These are phyloP conservation scores for Ceratobasidium sp. DNA, from an alignment of 1,284 basidiomycete genomes.

Conservation along the genomic window DNA sequence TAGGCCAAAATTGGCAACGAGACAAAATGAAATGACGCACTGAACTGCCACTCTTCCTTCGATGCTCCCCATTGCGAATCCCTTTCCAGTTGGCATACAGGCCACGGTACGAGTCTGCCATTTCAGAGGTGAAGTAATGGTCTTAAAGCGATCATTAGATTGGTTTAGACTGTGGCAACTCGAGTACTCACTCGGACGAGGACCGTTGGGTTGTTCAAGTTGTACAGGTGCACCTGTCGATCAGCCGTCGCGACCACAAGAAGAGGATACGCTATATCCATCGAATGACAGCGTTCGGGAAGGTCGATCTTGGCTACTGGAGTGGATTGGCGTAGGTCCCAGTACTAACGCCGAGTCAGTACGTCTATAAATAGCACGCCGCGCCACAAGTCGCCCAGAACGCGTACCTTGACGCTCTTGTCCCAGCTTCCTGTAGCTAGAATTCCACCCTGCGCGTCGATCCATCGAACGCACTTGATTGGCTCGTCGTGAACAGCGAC, in stretches of 20 bases:
- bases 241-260: conserved; percentile 96
- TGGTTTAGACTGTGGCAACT: neutral
- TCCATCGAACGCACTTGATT: conserved; percentile 76
- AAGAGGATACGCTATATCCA: conserved; percentile 83
- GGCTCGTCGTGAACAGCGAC: conserved; percentile 87
- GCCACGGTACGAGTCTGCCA: conserved; percentile 92
- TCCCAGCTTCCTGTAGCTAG: conserved; percentile 92
- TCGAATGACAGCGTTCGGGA: conserved; percentile 88
- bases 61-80: conserved; percentile 93
- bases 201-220: conserved; percentile 79
- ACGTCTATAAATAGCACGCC: neutral
- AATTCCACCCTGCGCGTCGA: too few relatives aligned
- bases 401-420: conserved; percentile 81
- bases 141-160: conserved; percentile 54
- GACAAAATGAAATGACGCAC: conserved; percentile 56
- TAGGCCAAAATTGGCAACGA: conserved; percentile 39
- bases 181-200: conserved; percentile 67
- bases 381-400: too few relatives aligned
- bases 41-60: conserved; percentile 97
- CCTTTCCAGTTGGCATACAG: conserved; percentile 82
- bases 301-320: conserved; percentile 81
- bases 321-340: conserved; percentile 79
- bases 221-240: conserved; percentile 86
- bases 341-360: conserved; percentile 67
- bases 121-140: conserved; percentile 83